Conservation (phyloP, 768 basidiomycete genomes). For the Mycena chlorophos region DNA sequence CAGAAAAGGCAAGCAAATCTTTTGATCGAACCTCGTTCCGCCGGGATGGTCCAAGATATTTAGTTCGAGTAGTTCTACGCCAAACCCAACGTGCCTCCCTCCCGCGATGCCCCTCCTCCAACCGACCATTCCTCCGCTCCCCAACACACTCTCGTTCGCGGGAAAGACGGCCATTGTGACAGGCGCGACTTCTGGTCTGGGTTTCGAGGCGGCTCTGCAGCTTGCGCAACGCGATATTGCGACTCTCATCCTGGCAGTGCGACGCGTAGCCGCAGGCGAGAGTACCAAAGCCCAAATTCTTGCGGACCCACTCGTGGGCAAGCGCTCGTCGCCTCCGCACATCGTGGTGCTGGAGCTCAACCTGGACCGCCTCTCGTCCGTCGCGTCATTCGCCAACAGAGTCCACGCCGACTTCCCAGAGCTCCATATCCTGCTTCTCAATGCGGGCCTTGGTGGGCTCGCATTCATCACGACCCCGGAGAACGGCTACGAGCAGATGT, state of each 20-base stretch:
- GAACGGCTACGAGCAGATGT: slow-evolving; percentile 14
- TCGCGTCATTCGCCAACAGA: slow-evolving; percentile 16
- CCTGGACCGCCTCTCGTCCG: slow-evolving; percentile 21
- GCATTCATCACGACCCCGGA: slow-evolving; percentile 15
- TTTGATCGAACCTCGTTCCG: no score
- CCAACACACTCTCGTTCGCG: slow-evolving; percentile 17
- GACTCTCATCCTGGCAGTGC: slow-evolving; percentile 23
- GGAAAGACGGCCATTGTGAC: slow-evolving; percentile 37
- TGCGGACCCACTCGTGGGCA: slow-evolving; percentile 16
- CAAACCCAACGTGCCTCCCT: no score
- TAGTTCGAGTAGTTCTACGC: no score
- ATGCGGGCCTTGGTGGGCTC: slow-evolving; percentile 21
- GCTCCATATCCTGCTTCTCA: slow-evolving; percentile 24
- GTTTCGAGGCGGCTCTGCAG: slow-evolving; percentile 17
- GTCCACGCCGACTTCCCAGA: slow-evolving; percentile 10
- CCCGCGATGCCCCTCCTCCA: slow-evolving; percentile 17
- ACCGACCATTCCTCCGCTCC: slow-evolving; percentile 15
- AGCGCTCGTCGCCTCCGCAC: slow-evolving; percentile 5
- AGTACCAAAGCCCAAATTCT: slow-evolving; percentile 14
- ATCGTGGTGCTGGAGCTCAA: slow-evolving; percentile 24
- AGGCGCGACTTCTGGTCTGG: slow-evolving; percentile 22
- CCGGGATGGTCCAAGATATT: no score
- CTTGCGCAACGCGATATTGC: slow-evolving; percentile 18
- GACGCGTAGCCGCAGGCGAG: slow-evolving; percentile 15
- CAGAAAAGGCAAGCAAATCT: no score